A percentile compares a stretch with the other conserved stretches of the same genome.
phyloP scores from a whole-genome alignment of 495 filamentous ascomycete genomes.

The Trichoderma orchidacearum region DNA sequence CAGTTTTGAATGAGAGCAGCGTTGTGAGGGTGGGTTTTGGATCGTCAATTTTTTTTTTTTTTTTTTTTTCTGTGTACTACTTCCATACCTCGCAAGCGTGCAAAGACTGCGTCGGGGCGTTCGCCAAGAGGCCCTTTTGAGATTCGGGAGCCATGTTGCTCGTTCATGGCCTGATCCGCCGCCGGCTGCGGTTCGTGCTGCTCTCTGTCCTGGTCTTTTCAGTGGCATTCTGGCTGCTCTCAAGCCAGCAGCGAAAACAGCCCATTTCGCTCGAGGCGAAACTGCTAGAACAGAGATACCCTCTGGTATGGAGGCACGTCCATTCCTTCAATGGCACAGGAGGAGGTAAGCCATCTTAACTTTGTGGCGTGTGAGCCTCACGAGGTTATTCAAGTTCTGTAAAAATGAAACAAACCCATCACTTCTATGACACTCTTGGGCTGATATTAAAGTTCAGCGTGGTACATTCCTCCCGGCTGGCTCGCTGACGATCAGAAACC shows the following conservation, averaged over 20 bases:
- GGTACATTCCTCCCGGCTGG: background rate
- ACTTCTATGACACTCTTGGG: background rate
- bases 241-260: background rate
- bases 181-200: background rate
- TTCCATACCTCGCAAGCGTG: no score
- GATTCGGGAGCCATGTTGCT: no score
- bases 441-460: background rate
- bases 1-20: no score
- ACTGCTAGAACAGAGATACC: background rate
- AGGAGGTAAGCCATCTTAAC: background rate
- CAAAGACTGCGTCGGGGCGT: no score
- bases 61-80: no score
- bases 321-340: background rate
- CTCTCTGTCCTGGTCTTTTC: background rate
- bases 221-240: background rate
- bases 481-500: background rate
- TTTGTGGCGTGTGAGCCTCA: background rate
- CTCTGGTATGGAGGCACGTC: background rate
- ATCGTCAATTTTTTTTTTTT: no score
- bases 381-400: background rate
- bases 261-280: background rate
- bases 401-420: background rate
- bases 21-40: no score
- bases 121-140: no score
- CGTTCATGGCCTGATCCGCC: background rate